A percentile compares a stretch with the other conserved stretches of the same genome.
Conservation (phyloP, 2,329 filamentous ascomycete genomes). For the Cercospora sp. region DNA sequence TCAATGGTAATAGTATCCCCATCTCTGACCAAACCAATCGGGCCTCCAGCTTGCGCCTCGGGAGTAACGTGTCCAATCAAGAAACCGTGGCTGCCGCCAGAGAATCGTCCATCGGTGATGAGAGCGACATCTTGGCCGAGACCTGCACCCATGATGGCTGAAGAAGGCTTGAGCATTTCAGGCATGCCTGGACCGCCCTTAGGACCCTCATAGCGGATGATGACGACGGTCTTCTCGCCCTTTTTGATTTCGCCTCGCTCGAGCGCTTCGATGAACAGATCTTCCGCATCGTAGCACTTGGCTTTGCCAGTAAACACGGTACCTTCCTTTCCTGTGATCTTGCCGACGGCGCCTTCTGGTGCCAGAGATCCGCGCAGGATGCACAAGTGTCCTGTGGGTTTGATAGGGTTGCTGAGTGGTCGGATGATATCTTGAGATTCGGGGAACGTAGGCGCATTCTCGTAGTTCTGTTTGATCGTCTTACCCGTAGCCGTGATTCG, state of each 20-base stretch:
- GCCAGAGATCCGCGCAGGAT: constrained; percentile 70
- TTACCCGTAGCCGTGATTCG: constrained; percentile 54
- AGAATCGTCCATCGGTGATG: constrained; percentile 74
- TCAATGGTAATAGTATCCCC: constrained; percentile 82
- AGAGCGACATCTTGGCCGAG: constrained; percentile 72
- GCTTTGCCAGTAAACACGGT: constrained; percentile 67
- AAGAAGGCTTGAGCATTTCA: constrained; percentile 72
- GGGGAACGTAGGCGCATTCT: constrained; percentile 63
- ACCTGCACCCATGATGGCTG: constrained; percentile 72
- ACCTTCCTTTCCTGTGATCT: constrained; percentile 77
- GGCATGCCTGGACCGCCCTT: constrained; percentile 75
- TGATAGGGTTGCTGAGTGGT: constrained; percentile 68
- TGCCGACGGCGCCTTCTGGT: constrained; percentile 69
- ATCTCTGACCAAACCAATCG: constrained; percentile 78
- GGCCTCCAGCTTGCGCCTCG: constrained; percentile 81
- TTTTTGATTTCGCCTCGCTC: constrained; percentile 69
- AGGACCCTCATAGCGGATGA: constrained; percentile 73
- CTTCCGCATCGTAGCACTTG: constrained; percentile 68
- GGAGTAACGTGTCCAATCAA: constrained; percentile 85
- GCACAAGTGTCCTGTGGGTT: constrained; percentile 69
- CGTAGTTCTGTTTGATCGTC: constrained; percentile 52
- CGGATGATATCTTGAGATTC: constrained; percentile 69
- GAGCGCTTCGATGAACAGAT: constrained; percentile 66
- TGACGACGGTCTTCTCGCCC: constrained; percentile 73
- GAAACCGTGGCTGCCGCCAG: constrained; percentile 81